Conservation (phyloP, 495 filamentous ascomycete genomes). For the Penicillium cataractarum region DNA sequence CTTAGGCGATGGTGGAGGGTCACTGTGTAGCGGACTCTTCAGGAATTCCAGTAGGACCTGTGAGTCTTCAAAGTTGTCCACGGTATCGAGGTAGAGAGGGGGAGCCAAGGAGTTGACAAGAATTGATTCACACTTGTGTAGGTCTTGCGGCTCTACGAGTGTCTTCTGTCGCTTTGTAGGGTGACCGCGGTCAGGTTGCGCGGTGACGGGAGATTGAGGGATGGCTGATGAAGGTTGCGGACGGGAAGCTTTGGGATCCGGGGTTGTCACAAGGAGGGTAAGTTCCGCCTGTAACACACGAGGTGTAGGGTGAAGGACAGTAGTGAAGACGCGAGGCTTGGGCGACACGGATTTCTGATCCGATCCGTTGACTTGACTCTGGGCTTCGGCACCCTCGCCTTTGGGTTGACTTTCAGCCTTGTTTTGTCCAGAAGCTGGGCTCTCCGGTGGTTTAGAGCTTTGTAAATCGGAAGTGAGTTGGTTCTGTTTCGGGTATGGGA, state of each 20-base stretch:
- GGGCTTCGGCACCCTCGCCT: conserved; percentile 35
- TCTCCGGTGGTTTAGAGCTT: conserved; percentile 35
- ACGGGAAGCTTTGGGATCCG: conserved; percentile 54
- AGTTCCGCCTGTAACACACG: conserved; percentile 75
- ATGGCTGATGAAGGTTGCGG: conserved; percentile 55
- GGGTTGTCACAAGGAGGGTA: conserved; percentile 72
- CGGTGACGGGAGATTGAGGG: conserved; percentile 67
- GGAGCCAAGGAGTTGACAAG: conserved; percentile 70
- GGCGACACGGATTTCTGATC: conserved; percentile 50
- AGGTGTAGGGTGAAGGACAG: conserved; percentile 83
- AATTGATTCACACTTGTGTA: conserved; percentile 73
- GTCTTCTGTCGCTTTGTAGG: conserved; percentile 76
- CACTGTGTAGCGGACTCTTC: conserved; percentile 73
- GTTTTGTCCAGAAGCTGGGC: conserved; percentile 12
- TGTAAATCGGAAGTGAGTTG: conserved; percentile 44
- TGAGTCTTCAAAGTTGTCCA: conserved; percentile 65
- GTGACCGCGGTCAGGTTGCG: conserved; percentile 46
- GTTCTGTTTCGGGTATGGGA: conserved; percentile 73
- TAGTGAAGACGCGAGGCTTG: conserved; percentile 70
- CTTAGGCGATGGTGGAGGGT: conserved; percentile 80
- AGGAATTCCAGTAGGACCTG: conserved; percentile 69
- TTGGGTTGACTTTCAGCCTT: conserved; percentile 28
- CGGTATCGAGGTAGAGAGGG: conserved; percentile 76
- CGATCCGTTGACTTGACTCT: conserved; percentile 54
- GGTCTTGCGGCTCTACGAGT: conserved; percentile 70